Evolutionary conservation across 345 rosid species (phyloP).

Genomic region (Populus nigra): DNA sequence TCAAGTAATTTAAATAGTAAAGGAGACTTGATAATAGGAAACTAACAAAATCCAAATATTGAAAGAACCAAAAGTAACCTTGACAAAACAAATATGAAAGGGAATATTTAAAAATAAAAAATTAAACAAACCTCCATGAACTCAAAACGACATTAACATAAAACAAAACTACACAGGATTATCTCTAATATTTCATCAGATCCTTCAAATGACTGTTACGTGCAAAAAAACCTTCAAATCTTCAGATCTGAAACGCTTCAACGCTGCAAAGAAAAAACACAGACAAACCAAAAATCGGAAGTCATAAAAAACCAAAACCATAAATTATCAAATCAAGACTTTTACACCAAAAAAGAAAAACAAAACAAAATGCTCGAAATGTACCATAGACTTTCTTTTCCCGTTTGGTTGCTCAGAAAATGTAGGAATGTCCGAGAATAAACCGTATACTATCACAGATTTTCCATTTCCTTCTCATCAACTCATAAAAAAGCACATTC

Average conservation of each 20-base stretch:
- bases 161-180: neutral
- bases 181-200: neutral
- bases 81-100: neutral
- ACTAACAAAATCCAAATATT: slow-evolving; percentile 12
- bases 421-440: slow-evolving; percentile 16
- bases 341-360: neutral
- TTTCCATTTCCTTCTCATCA: neutral
- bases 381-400: neutral
- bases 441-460: neutral
- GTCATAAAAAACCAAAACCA: neutral
- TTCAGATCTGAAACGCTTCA: slow-evolving; percentile 49
- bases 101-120: neutral
- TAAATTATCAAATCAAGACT: neutral
- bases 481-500: slow-evolving; percentile 22
- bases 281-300: neutral
- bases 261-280: slow-evolving; percentile 15
- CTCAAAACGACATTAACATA: neutral
- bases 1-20: slow-evolving; percentile 12
- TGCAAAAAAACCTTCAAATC: slow-evolving; percentile 25
- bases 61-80: slow-evolving; percentile 6
- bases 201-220: slow-evolving; percentile 12
- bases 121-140: slow-evolving; percentile 19
- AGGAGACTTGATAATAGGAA: slow-evolving; percentile 21
- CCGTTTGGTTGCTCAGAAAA: slow-evolving; percentile 24
- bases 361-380: neutral